These are phyloP conservation scores for Panus rudis DNA, from an alignment of 768 basidiomycete species.

Conservation along the genomic window DNA sequence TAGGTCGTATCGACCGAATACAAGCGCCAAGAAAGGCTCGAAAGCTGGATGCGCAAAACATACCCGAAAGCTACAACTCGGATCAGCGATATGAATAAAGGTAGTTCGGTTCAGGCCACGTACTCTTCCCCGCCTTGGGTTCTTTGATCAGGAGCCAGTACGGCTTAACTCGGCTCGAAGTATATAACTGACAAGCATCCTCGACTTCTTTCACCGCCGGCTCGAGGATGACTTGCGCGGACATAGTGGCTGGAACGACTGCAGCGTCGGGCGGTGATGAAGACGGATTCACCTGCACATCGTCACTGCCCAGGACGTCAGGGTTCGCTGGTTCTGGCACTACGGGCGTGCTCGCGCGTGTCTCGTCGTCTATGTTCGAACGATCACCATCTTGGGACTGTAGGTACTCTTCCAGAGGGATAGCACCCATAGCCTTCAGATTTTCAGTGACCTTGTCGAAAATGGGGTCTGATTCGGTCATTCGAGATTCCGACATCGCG, in stretches of 20 bases:
- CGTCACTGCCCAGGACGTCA: no score
- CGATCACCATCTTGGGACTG: background rate
- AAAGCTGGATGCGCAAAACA: constrained; percentile 48
- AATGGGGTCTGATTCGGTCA: no score
- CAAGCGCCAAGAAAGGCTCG: constrained; percentile 40
- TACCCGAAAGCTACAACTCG: constrained; percentile 35
- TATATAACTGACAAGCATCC: constrained; percentile 47
- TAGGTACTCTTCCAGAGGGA: background rate
- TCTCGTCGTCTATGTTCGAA: background rate
- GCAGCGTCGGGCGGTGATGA: background rate
- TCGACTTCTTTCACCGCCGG: constrained; percentile 39
- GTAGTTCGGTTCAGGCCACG: no score
- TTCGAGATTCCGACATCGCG: no score
- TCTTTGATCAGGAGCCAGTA: constrained; percentile 48
- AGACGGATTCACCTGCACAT: background rate
- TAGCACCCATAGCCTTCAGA: constrained; percentile 1
- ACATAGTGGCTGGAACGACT: background rate
- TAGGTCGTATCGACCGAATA: constrained; percentile 45
- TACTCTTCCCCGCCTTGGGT: constrained; percentile 37
- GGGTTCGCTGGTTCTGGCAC: no score
- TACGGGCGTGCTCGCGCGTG: background rate
- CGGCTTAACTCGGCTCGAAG: constrained; percentile 42
- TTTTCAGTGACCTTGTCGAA: background rate
- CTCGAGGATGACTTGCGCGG: background rate
- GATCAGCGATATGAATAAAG: background rate